Percentiles rank a stretch among this genome's conserved stretches.
Evolutionary conservation across 1,284 basidiomycete species (phyloP).

Genomic region (Erythrobasidium hasegawianum): DNA sequence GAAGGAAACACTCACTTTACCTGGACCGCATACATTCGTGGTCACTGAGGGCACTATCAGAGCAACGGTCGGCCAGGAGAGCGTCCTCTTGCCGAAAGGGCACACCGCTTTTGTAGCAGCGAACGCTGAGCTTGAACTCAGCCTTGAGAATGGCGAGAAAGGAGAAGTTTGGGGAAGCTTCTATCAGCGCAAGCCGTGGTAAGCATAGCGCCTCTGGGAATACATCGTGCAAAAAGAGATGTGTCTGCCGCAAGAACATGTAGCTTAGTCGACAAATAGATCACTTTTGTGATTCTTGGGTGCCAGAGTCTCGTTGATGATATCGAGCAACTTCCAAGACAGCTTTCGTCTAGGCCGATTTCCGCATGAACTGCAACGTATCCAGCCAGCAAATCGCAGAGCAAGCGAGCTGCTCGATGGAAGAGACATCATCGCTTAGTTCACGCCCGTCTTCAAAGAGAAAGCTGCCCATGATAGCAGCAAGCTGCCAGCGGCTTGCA

Average conservation of each 20-base stretch:
- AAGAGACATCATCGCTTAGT: too few species aligned
- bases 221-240: not conserved
- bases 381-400: too few species aligned
- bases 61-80: slow-evolving; percentile 27
- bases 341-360: too few species aligned
- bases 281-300: too few species aligned
- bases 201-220: not conserved
- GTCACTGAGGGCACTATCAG: slow-evolving; percentile 36
- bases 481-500: too few species aligned
- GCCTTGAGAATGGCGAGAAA: slow-evolving; percentile 15
- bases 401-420: too few species aligned
- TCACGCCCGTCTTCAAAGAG: too few species aligned
- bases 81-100: slow-evolving; percentile 27
- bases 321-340: too few species aligned
- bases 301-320: too few species aligned
- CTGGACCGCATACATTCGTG: slow-evolving; percentile 38
- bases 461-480: too few species aligned
- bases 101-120: slow-evolving; percentile 39
- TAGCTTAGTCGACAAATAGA: too few species aligned
- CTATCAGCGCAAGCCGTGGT: slow-evolving; percentile 35
- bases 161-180: slow-evolving; percentile 40
- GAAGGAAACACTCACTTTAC: slow-evolving; percentile 33
- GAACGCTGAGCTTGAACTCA: slow-evolving; percentile 10
- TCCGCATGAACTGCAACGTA: too few species aligned
- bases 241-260: slow-evolving; percentile 11